Conservation (phyloP, 2,329 filamentous ascomycete species). For the Lizonia empirigonia region DNA sequence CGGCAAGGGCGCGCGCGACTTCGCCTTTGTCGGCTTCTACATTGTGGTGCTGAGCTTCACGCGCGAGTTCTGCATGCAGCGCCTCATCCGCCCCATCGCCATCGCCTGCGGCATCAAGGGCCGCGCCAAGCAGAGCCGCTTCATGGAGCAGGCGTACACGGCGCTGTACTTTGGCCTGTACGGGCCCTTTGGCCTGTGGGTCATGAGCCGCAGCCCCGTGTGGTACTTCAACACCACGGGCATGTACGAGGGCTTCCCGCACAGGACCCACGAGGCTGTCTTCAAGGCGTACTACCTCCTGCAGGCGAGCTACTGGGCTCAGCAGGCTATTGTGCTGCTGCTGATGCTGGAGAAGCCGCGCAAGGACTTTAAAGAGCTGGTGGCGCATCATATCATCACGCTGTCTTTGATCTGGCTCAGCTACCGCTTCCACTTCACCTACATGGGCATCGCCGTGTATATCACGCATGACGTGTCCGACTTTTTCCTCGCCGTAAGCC, state of each 20-base stretch:
- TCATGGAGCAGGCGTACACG: slow-evolving; percentile 97
- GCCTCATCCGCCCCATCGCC: slow-evolving; percentile 78
- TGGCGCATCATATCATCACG: slow-evolving; percentile 89
- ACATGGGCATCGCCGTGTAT: slow-evolving; percentile 92
- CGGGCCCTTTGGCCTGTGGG: slow-evolving; percentile 82
- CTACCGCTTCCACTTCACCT: slow-evolving; percentile 96
- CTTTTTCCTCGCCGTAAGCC: slow-evolving; percentile 86
- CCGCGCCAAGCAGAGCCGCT: slow-evolving; percentile 80
- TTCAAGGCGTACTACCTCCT: slow-evolving; percentile 98
- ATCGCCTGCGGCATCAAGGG: slow-evolving; percentile 70
- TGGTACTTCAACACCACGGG: slow-evolving; percentile 94
- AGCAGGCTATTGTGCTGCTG: slow-evolving; percentile 87
- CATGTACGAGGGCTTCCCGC: slow-evolving; percentile 90
- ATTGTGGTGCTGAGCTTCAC: slow-evolving; percentile 89
- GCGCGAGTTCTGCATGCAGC: slow-evolving; percentile 95
- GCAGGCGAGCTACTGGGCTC: slow-evolving; percentile 92
- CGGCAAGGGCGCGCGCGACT: slow-evolving; percentile 85
- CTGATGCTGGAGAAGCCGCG: slow-evolving; percentile 89
- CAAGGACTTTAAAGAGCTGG: slow-evolving; percentile 94
- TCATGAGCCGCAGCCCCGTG: slow-evolving; percentile 88
- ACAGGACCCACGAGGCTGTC: slow-evolving; percentile 74
- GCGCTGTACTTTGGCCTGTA: slow-evolving; percentile 86
- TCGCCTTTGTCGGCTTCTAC: slow-evolving; percentile 89
- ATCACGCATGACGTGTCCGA: slow-evolving; percentile 94
- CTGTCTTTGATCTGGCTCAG: slow-evolving; percentile 81